Conservation (phyloP, 2,329 filamentous ascomycete species). For the Beauveria varroae region DNA sequence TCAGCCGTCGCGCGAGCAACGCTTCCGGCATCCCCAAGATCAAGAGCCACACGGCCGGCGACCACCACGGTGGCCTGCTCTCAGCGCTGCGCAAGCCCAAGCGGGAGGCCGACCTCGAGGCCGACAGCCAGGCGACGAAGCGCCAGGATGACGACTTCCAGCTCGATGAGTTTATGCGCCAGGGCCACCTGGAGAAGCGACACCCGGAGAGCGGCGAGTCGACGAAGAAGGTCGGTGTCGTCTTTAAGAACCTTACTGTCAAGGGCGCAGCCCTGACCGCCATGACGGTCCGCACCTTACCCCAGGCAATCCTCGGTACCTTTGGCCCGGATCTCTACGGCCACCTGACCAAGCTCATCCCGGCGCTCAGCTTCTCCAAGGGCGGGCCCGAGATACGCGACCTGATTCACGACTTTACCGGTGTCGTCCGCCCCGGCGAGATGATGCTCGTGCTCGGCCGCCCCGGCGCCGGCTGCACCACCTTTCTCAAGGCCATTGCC, state of each 20-base stretch:
- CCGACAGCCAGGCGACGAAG: slow-evolving; percentile 10
- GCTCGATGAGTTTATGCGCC: slow-evolving; percentile 61
- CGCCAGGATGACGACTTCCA: slow-evolving; percentile 56
- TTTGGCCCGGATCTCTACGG: slow-evolving; percentile 75
- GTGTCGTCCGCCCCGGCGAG: slow-evolving; percentile 27
- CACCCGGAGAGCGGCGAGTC: slow-evolving; percentile 51
- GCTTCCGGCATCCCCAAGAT: slow-evolving; percentile 5
- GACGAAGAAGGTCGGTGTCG: slow-evolving; percentile 68
- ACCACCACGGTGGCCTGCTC: background rate
- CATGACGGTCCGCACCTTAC: slow-evolving; percentile 63
- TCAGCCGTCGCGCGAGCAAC: slow-evolving; percentile 15
- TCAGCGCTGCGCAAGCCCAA: slow-evolving; percentile 3
- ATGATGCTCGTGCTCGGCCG: slow-evolving; percentile 49
- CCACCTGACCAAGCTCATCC: slow-evolving; percentile 13
- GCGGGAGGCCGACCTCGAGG: slow-evolving; percentile 8
- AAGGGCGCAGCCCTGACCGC: slow-evolving; percentile 61
- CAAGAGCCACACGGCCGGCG: background rate
- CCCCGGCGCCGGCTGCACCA: slow-evolving; percentile 68
- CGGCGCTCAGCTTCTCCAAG: slow-evolving; percentile 8
- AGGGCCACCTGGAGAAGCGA: slow-evolving; percentile 69
- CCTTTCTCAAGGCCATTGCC: slow-evolving; percentile 67
- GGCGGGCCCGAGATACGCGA: slow-evolving; percentile 18
- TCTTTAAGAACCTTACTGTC: slow-evolving; percentile 70
- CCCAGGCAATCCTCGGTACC: slow-evolving; percentile 66
- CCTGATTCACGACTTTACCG: slow-evolving; percentile 26